Base-by-base conservation (phyloP, 2,329 filamentous ascomycete genomes). In the Cladosporium phlei region DNA sequence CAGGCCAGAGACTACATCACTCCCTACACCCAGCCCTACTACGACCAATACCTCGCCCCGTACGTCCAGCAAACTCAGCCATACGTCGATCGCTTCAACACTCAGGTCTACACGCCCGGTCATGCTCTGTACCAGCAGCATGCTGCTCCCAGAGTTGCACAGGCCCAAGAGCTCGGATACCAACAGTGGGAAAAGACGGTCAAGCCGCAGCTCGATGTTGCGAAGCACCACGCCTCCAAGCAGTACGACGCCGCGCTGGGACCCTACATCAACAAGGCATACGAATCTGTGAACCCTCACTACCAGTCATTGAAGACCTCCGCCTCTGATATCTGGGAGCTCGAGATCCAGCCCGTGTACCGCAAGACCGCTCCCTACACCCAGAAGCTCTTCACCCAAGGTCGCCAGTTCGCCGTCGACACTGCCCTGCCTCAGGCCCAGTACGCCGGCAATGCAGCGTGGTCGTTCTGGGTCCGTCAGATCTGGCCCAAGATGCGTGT, bases 1-100 rank as follows among this genome's bases (percentile, higher is more conserved):
- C 68, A 76, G 76, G 85, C 71, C 68, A 81, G 69, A 57, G 81
- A 72, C 71, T 82, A 75, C 48, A 71, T 90, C 50, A 69, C 80
- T 20, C 93, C 93, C 3, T 84, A 91, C 65, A 61, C 94, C 24
- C 76, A 83, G 57, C 91, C 90, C 2, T 95, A 94, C 69, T 97
- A 96, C 67, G 73, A 91, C 55, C 67, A 79, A 48, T 95, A 96
- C 61, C 84, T 87, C 19, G 85, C 84, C 5, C 87, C 88, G 2
- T 93, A 96, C 62, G 80, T 95, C 52, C 78, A 90, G 28, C 70
- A 80, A 39, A 83, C 79, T 27, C 80, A 79, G 50, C 91, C 91
- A 1, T 95, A 97, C 68, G 67, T 76, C 46, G 69, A 76, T 16
- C 64, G 70, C 17, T 67, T 79, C 54, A 77, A 82, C 55, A 70